These are phyloP conservation scores for Mytilinidion resinicola DNA, from an alignment of 495 filamentous ascomycete genomes.

Conservation along the genomic window DNA sequence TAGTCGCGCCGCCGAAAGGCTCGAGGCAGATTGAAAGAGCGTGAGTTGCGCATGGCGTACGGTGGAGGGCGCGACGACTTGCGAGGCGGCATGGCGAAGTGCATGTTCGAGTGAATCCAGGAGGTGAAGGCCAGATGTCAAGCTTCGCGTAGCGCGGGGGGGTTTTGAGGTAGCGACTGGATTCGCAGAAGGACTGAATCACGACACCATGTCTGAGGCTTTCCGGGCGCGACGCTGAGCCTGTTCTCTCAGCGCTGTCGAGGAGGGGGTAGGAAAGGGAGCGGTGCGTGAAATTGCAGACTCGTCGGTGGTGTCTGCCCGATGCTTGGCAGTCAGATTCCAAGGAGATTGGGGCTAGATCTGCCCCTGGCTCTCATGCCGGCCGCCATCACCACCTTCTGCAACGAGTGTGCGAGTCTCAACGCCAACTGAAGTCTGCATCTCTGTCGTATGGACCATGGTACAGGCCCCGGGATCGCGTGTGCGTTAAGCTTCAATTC, in stretches of 20 bases:
- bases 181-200: slow-evolving; percentile 20
- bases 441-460: no score
- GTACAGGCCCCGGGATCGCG: no score
- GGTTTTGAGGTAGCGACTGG: neutral
- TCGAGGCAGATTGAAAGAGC: slow-evolving; percentile 40
- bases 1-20: slow-evolving; percentile 60
- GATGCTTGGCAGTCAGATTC: no score
- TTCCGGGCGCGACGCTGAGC: neutral
- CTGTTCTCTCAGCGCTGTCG: neutral
- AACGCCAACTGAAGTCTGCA: no score
- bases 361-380: no score
- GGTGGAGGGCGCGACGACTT: slow-evolving; percentile 67
- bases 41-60: slow-evolving; percentile 49
- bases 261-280: neutral
- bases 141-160: neutral
- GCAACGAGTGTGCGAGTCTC: no score
- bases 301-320: no score
- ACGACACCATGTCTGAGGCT: slow-evolving; percentile 1
- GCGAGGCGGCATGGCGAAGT: slow-evolving; percentile 83
- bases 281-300: neutral
- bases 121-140: slow-evolving; percentile 13
- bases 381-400: no score
- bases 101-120: slow-evolving; percentile 51
- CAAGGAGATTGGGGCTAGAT: no score
- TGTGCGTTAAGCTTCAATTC: no score